These are phyloP conservation scores for Veloboletus limbatus DNA, from an alignment of 1,284 basidiomycete species.

Conservation along the genomic window DNA sequence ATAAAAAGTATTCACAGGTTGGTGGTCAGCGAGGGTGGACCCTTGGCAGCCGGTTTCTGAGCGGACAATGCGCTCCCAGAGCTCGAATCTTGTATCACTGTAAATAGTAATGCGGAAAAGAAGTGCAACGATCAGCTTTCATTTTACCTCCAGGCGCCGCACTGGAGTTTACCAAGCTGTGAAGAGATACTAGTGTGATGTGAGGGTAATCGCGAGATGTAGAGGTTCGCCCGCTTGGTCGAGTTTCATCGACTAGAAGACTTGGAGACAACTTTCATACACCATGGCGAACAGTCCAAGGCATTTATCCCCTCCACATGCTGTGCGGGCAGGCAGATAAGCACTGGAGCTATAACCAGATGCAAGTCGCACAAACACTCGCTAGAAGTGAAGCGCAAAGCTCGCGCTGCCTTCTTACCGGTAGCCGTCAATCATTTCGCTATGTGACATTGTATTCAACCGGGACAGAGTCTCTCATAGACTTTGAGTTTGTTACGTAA, in stretches of 20 bases:
- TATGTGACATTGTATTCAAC: no score
- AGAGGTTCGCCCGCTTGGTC: no score
- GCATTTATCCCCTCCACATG: no score
- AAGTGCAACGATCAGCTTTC: conserved; percentile 1
- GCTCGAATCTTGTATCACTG: neutral
- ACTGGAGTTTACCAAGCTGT: conserved; percentile 32
- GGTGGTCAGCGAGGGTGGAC: conserved; percentile 9
- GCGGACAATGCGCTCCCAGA: neutral
- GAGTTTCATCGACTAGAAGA: neutral
- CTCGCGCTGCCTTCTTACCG: neutral
- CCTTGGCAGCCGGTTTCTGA: conserved; percentile 5
- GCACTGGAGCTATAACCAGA: no score
- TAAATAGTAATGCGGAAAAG: neutral
- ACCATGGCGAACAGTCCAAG: neutral
- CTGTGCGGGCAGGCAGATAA: conserved; percentile 5
- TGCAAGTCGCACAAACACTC: neutral
- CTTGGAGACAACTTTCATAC: neutral
- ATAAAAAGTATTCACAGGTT: conserved; percentile 26
- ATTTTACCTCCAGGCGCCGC: conserved; percentile 8
- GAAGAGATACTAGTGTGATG: conserved; percentile 2
- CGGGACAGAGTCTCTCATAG: no score
- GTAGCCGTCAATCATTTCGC: neutral
- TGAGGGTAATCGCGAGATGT: neutral
- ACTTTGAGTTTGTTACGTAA: conserved; percentile 14
- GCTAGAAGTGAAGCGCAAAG: neutral